Evolutionary conservation across 176 grass and related monocot species (phyloP), one percentile per base, ranked within the genome.

Genomic region (Saccharum spontaneum): DNA sequence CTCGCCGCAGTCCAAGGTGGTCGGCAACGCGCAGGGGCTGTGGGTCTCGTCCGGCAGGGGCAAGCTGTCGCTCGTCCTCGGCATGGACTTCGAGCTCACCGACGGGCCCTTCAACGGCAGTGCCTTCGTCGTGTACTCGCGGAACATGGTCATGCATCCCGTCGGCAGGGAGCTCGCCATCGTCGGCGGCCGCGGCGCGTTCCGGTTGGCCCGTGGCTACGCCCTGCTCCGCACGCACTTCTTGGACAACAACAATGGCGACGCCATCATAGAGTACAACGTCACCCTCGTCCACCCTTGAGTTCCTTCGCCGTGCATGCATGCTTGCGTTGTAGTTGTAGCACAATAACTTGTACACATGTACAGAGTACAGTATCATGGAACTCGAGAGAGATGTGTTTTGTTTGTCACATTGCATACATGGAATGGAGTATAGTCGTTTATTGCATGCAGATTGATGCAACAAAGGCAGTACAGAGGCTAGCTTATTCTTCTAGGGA

Each of bases 111-210:
- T 80, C 91, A 77, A 83, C 1, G 86, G 86, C 38, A 93, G 91
- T 83, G 90, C 91, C 0, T 93, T 90, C 83, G 84, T 90, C 3
- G 86, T 93, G 16, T 88, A 80, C 82, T 88, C 91, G 10, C 44
- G 83, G 28, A 93, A 93, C 69, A 65, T 75, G 0, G 38, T 72
- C 6, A 1, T 18, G 46, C 20, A 14, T 0, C 41, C 59, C 0
- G 45, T 49, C 16, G 74, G 57, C 1, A 85, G 85, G 15, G 91
- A 93, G 68, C 67, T 93, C 33, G 82, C 91, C 49, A 24, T 93
- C 65, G 75, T 93, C 78, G 91, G 91, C 49, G 91, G 91, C 44
- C 88, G 85, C 2, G 91, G 91, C 22, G 28, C 23, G 41, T 93
- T 93, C 10, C 78, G 88, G 55, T 79, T 93, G 86, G 91, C 88